These are phyloP conservation scores for Cladophialophora exuberans DNA, from an alignment of 2,329 filamentous ascomycete species.

Conservation along the genomic window DNA sequence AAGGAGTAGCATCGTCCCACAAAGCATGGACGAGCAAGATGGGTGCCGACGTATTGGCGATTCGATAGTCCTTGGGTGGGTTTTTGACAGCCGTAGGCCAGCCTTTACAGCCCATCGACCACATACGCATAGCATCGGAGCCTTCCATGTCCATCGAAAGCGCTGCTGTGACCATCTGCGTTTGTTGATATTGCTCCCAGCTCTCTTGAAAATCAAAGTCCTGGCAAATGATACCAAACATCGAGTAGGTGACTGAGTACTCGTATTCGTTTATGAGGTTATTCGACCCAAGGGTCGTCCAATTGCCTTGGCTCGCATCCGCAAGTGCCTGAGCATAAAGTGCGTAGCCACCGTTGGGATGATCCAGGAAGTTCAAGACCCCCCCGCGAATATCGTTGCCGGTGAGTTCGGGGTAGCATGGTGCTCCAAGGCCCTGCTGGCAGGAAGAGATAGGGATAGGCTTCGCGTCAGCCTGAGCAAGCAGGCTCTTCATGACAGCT, in stretches of 20 bases:
- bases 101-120: background rate
- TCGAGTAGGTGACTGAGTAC: too few relatives aligned
- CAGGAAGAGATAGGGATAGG: background rate
- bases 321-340: background rate
- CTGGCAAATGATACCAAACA: background rate
- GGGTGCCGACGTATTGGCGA: background rate
- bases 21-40: background rate
- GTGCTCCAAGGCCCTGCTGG: background rate
- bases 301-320: background rate
- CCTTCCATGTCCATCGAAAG: background rate
- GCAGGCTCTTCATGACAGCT: background rate
- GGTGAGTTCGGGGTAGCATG: background rate
- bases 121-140: background rate
- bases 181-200: background rate
- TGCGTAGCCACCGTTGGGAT: background rate
- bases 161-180: background rate
- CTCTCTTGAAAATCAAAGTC: background rate
- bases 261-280: too few relatives aligned
- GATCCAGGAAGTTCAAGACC: background rate
- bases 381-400: background rate
- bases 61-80: background rate
- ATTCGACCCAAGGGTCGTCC: background rate
- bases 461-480: background rate
- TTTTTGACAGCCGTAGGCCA: background rate
- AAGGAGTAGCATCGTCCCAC: background rate